Evolutionary conservation across 2,329 filamentous ascomycete species (phyloP), one percentile per base, ranked within the genome.

Genomic region (Talaromyces sp.): DNA sequence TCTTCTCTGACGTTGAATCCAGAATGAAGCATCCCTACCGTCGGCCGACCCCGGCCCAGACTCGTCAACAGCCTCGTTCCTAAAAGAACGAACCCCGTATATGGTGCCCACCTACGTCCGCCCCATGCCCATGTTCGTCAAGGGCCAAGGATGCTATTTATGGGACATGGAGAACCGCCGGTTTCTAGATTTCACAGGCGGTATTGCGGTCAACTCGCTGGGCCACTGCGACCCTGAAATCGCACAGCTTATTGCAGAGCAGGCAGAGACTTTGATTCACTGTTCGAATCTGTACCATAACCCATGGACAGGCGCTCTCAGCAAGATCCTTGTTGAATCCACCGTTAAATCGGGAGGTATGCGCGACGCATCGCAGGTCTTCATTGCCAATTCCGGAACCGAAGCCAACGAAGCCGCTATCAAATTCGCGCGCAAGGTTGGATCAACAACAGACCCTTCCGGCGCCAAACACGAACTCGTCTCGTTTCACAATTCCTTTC

Each of bases 381-480:
- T 99, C 73, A 85, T 99, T 67, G 96, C 92, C 81, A 99, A 99
- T 80, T 97, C 93, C 4, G 95, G 95, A 63, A 91, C 90, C 63
- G 95, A 99, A 79, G 95, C 95, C 73, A 99, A 99, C 76, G 95
- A 99, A 79, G 95, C 94, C 1, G 95, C 94, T 40, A 90, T 99
- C 75, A 99, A 99, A 77, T 98, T 99, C 71, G 90, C 94, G 23
- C 87, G 95, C 69, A 99, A 99, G 78, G 88, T 89, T 27, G 93
- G 92, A 69, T 94, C 94, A 76, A 80, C 86, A 9, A 70, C 88
- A 31, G 89, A 92, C 65, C 86, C 89, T 0, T 86, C 86, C 0
- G 89, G 90, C 55, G 78, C 76, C 23, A 96, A 98, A 80, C 77
- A 86, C 68, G 92, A 97, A 71, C 79, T 99, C 55, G 91, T 98